Evolutionary conservation across 331 rosid genomes (phyloP).

Genomic region (Prunus yedoensis): DNA sequence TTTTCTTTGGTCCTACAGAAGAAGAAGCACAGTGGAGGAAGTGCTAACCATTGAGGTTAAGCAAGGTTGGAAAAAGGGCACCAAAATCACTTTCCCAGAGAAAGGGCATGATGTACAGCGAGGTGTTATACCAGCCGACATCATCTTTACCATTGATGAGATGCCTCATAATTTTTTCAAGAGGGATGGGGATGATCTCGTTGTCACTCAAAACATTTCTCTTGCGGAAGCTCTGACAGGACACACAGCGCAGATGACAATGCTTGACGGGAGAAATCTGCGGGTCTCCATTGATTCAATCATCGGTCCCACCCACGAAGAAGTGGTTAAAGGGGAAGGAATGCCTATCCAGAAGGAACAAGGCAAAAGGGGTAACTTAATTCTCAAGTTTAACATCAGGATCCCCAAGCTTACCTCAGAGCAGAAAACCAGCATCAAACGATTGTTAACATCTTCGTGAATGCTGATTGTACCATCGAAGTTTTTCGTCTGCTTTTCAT

Average conservation of each 20-base stretch:
- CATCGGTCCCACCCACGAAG: constrained; percentile 62
- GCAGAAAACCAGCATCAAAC: constrained; percentile 71
- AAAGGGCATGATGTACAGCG: constrained; percentile 68
- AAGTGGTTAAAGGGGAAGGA: constrained; percentile 81
- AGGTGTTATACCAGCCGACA: constrained; percentile 74
- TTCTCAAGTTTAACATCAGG: constrained; percentile 75
- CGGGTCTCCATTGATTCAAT: constrained; percentile 49
- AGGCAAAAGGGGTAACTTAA: constrained; percentile 66
- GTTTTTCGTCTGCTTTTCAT: too few relatives aligned
- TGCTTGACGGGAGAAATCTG: constrained; percentile 71
- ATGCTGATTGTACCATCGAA: not conserved
- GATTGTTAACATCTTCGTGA: constrained; percentile 49
- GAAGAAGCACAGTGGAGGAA: constrained; percentile 58
- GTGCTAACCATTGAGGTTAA: constrained; percentile 78
- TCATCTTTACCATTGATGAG: constrained; percentile 82
- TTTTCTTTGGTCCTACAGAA: not conserved
- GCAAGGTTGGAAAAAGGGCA: constrained; percentile 95
- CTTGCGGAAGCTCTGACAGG: constrained; percentile 81
- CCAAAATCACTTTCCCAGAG: constrained; percentile 81
- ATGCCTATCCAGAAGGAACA: constrained; percentile 90
- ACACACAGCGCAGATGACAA: constrained; percentile 61
- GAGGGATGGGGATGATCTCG: constrained; percentile 78
- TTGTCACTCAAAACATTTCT: constrained; percentile 64
- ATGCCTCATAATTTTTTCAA: constrained; percentile 69
- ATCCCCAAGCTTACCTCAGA: constrained; percentile 84